Percentiles rank a stretch among this genome's conserved stretches.
phyloP scores from a whole-genome alignment of 495 filamentous ascomycete species.

The Daldinia bambusicola region DNA sequence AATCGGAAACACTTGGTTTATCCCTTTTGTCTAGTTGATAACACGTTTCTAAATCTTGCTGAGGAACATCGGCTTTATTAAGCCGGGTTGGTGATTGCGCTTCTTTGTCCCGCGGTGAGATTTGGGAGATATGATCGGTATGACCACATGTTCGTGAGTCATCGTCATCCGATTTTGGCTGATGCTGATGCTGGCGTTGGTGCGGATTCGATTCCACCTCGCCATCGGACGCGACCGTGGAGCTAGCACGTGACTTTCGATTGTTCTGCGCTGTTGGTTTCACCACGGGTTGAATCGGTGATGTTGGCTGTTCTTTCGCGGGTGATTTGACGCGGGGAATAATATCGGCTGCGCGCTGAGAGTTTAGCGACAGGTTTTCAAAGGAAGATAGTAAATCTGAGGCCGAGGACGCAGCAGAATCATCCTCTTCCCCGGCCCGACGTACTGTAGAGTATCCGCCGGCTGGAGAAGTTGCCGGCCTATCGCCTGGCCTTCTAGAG shows the following conservation, averaged over 20 bases:
- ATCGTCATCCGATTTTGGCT: neutral
- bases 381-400: conserved; percentile 46
- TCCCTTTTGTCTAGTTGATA: conserved; percentile 15
- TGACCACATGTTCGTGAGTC: conserved; percentile 30
- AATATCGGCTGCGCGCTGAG: conserved; percentile 45
- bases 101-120: conserved; percentile 1
- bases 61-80: conserved; percentile 18
- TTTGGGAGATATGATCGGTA: neutral
- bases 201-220: neutral
- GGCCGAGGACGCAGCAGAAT: conserved; percentile 40
- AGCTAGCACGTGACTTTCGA: conserved; percentile 16
- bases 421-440: conserved; percentile 73
- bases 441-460: conserved; percentile 83
- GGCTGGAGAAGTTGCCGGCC: conserved; percentile 58
- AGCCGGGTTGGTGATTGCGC: neutral
- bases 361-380: conserved; percentile 49
- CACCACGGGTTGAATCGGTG: conserved; percentile 49
- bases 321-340: conserved; percentile 34
- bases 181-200: no score
- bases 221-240: neutral
- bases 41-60: neutral
- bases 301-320: conserved; percentile 26
- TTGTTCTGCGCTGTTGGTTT: conserved; percentile 15
- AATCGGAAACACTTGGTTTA: conserved; percentile 9
- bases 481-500: conserved; percentile 30